These are phyloP conservation scores for Conoideocrella luteorostrata DNA, from an alignment of 2,329 filamentous ascomycete genomes.

Conservation along the genomic window DNA sequence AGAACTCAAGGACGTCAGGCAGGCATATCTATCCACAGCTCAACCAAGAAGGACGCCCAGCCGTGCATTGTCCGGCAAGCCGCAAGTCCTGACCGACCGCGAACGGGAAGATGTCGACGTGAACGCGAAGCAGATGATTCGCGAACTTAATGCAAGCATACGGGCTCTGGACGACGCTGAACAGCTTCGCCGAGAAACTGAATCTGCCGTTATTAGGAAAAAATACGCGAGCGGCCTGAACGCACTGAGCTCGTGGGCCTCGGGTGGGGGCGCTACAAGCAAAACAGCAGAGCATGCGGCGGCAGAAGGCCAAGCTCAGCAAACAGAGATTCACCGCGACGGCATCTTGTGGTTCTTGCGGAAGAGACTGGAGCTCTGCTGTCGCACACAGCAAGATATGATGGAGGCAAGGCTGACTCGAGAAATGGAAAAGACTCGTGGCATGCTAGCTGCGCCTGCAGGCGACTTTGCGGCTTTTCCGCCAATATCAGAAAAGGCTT, in stretches of 20 bases:
- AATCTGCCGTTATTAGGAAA: slow-evolving; percentile 62
- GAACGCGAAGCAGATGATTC: slow-evolving; percentile 77
- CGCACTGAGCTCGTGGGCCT: slow-evolving; percentile 58
- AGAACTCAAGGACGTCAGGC: slow-evolving; percentile 77
- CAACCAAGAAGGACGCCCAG: slow-evolving; percentile 53
- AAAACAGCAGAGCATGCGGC: slow-evolving; percentile 59
- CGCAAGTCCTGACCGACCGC: slow-evolving; percentile 63
- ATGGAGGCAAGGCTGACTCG: slow-evolving; percentile 83
- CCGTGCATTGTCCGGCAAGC: slow-evolving; percentile 36
- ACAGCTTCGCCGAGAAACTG: slow-evolving; percentile 70
- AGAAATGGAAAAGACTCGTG: slow-evolving; percentile 85
- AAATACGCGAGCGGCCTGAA: slow-evolving; percentile 63
- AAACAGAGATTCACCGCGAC: slow-evolving; percentile 66
- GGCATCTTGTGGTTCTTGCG: slow-evolving; percentile 78
- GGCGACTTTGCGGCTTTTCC: slow-evolving; percentile 28
- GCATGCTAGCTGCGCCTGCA: slow-evolving; percentile 48
- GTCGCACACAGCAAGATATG: slow-evolving; percentile 77
- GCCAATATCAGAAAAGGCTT: slow-evolving; percentile 13
- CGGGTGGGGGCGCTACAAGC: slow-evolving; percentile 43
- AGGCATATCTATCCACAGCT: slow-evolving; percentile 82
- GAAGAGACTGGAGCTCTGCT: slow-evolving; percentile 67
- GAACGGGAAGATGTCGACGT: slow-evolving; percentile 84
- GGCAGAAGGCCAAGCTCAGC: slow-evolving; percentile 65
- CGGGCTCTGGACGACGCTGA: slow-evolving; percentile 75
- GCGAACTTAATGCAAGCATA: slow-evolving; percentile 78